These are phyloP conservation scores for Suaeda aralocaspica DNA, from an alignment of 148 eudicot species.

Conservation along the genomic window DNA sequence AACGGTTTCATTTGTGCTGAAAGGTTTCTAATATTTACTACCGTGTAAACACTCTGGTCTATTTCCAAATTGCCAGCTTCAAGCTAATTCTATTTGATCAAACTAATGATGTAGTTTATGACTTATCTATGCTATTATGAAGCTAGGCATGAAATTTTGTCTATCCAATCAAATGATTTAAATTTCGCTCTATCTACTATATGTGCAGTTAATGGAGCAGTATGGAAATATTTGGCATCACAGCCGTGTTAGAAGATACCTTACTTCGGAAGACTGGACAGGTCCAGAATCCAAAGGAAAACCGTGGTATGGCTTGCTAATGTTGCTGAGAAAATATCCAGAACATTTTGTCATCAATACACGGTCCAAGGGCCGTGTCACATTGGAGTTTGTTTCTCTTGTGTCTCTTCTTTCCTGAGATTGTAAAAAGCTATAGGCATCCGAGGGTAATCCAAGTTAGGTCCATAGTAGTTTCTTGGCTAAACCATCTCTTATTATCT, in stretches of 20 bases:
- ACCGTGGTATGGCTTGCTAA: constrained; percentile 88
- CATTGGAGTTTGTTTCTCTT: constrained; percentile 85
- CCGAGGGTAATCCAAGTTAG: background rate
- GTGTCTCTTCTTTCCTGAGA: constrained; percentile 73
- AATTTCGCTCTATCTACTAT: constrained; percentile 5
- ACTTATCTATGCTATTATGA: background rate
- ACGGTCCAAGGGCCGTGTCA: constrained; percentile 71
- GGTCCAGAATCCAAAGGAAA: constrained; percentile 68
- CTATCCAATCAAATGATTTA: constrained; percentile 4
- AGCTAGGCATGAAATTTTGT: background rate
- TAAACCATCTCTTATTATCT: background rate
- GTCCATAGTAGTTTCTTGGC: constrained; percentile 8
- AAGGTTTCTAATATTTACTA: no score
- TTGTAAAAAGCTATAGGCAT: constrained; percentile 17
- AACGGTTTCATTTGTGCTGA: background rate
- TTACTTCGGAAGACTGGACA: constrained; percentile 73
- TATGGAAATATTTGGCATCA: constrained; percentile 81
- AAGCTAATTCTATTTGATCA: background rate
- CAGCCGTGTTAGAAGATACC: constrained; percentile 77
- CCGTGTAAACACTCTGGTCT: no score
- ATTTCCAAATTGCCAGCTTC: background rate
- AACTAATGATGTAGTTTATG: background rate
- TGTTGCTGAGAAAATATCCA: constrained; percentile 84
- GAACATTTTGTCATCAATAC: constrained; percentile 96
- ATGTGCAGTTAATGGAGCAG: constrained; percentile 67